A percentile compares a stretch with the other conserved stretches of the same genome.
Conservation (phyloP, 345 rosid species). For the Eucalyptus rudis region DNA sequence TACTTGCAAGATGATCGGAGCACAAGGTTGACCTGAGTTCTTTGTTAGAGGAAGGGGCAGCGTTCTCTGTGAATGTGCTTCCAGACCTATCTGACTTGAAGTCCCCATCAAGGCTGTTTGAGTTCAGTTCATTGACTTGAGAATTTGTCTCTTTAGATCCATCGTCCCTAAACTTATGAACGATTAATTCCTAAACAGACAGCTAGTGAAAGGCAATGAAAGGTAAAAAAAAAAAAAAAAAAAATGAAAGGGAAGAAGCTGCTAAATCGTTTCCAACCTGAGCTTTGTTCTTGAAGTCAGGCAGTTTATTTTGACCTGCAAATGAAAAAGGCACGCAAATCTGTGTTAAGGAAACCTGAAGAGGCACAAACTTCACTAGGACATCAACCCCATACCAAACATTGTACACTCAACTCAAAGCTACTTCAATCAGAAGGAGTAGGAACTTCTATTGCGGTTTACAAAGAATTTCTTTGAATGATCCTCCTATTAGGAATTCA, state of each 20-base stretch:
- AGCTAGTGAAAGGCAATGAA: background rate
- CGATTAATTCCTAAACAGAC: background rate
- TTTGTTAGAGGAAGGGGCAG: slow-evolving; percentile 2
- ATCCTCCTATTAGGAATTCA: background rate
- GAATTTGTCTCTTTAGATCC: slow-evolving; percentile 11
- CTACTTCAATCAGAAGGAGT: background rate
- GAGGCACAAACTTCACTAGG: background rate
- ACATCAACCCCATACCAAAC: background rate
- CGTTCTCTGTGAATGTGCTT: background rate
- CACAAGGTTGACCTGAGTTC: slow-evolving; percentile 5
- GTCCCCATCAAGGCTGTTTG: slow-evolving; percentile 5
- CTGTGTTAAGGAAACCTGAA: background rate
- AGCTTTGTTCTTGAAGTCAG: slow-evolving; percentile 25
- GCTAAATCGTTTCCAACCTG: slow-evolving; percentile 3
- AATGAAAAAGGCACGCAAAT: background rate
- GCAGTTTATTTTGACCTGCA: slow-evolving; percentile 40
- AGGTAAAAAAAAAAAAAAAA: background rate
- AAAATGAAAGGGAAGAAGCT: background rate
- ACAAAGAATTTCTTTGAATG: background rate
- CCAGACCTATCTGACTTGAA: slow-evolving; percentile 14
- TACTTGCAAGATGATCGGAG: slow-evolving; percentile 3
- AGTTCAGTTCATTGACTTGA: background rate
- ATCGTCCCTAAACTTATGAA: slow-evolving; percentile 11
- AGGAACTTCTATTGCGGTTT: background rate
- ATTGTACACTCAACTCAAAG: background rate